Percentiles rank a stretch among this genome's conserved stretches.
Conservation (phyloP, 768 basidiomycete species). For the Saitozyma podzolica region DNA sequence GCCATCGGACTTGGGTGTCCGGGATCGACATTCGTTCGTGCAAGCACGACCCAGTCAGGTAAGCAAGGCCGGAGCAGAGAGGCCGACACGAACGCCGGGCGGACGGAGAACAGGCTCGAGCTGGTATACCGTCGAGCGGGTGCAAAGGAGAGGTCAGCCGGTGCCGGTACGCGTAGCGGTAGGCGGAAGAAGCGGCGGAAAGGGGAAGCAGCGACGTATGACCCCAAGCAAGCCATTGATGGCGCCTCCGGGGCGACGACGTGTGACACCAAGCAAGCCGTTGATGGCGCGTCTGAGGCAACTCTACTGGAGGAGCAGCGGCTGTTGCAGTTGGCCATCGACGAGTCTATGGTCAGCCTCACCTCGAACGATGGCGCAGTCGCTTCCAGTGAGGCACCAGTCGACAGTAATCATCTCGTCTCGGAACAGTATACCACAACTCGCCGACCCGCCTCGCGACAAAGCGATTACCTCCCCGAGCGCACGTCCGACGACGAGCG, state of each 20-base stretch:
- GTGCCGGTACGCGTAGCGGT: too few species aligned
- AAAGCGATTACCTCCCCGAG: slow-evolving; percentile 15
- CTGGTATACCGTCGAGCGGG: slow-evolving; percentile 48
- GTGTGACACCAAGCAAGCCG: neutral
- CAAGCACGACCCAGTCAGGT: neutral
- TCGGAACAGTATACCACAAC: too few species aligned
- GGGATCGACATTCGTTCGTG: neutral
- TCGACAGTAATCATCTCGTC: too few species aligned
- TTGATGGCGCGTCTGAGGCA: too few species aligned
- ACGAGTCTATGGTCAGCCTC: too few species aligned
- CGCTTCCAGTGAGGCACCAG: too few species aligned
- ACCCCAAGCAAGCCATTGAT: too few species aligned
- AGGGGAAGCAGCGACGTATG: neutral
- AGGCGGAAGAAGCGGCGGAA: slow-evolving; percentile 10
- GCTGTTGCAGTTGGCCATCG: slow-evolving; percentile 27
- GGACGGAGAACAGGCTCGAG: slow-evolving; percentile 40
- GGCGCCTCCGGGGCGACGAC: too few species aligned
- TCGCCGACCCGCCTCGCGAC: slow-evolving; percentile 8
- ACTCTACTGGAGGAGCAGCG: slow-evolving; percentile 20
- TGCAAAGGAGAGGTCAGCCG: slow-evolving; percentile 8
- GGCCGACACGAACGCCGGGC: slow-evolving; percentile 22
- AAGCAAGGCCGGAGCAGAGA: neutral
- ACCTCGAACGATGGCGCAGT: too few species aligned
- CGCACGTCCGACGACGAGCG: slow-evolving; percentile 18
- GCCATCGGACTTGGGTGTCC: slow-evolving; percentile 41